Evolutionary conservation across 1,139 yeast genomes (phyloP).

Genomic region (Chernovozyma sophiae-reginae): DNA sequence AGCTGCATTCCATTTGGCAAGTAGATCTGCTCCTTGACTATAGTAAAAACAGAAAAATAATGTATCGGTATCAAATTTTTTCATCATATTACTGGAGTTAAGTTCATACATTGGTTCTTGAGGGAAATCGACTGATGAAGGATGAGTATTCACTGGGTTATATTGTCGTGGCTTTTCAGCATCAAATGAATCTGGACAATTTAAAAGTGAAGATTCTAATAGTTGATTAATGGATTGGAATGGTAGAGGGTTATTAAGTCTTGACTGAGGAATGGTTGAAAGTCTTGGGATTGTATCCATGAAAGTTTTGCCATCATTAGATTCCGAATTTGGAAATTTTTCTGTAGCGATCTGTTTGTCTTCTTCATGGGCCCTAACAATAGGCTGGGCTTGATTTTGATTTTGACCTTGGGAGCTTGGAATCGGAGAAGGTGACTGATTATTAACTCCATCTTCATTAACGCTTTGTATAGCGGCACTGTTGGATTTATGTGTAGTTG

Average conservation of each 20-base stretch:
- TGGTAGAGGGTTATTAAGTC: constrained; percentile 50
- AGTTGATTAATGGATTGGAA: constrained; percentile 52
- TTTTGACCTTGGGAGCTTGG: background rate
- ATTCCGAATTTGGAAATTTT: constrained; percentile 13
- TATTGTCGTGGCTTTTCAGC: constrained; percentile 84
- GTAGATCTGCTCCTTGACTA: constrained; percentile 42
- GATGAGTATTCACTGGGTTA: constrained; percentile 79
- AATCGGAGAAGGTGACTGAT: background rate
- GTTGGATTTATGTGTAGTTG: background rate
- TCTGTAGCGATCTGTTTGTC: constrained; percentile 3
- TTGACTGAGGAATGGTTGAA: constrained; percentile 27
- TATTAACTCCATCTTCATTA: background rate
- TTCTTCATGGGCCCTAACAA: constrained; percentile 3
- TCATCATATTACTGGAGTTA: constrained; percentile 50
- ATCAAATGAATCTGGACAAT: constrained; percentile 91
- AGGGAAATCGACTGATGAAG: constrained; percentile 89
- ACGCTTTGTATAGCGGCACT: background rate
- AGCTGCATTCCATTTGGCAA: constrained; percentile 70
- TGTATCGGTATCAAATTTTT: constrained; percentile 81
- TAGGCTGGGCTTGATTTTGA: constrained; percentile 3
- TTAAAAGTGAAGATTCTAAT: constrained; percentile 72
- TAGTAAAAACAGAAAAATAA: constrained; percentile 90
- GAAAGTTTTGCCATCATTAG: constrained; percentile 20
- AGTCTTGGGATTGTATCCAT: constrained; percentile 30
- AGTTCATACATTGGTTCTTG: constrained; percentile 74